Percentiles rank a stretch among this genome's conserved stretches.
phyloP scores from a whole-genome alignment of 2,329 filamentous ascomycete genomes.

The Trichoderma polysporum region DNA sequence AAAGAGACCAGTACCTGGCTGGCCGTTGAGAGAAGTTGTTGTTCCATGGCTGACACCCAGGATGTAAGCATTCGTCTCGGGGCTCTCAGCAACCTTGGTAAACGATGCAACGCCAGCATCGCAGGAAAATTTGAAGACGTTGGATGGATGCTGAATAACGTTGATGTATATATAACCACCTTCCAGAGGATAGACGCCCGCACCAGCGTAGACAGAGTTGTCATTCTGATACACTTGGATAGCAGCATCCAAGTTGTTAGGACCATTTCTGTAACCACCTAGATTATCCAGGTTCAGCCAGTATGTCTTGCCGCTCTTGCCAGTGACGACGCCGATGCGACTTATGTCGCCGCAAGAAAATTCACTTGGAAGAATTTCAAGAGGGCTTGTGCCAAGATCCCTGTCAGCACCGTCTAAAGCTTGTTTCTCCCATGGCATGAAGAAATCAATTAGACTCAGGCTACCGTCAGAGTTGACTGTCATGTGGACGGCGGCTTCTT shows the following conservation, averaged over 20 bases:
- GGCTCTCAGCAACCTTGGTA: conserved; percentile 51
- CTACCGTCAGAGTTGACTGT: conserved; percentile 42
- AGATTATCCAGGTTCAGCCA: conserved; percentile 44
- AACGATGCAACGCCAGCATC: conserved; percentile 52
- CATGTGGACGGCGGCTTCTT: conserved; percentile 48
- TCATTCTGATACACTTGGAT: conserved; percentile 46
- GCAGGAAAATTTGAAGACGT: conserved; percentile 59
- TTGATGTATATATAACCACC: conserved; percentile 52
- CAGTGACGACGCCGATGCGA: conserved; percentile 50
- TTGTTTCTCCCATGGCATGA: conserved; percentile 54
- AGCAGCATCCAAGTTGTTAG: conserved; percentile 40
- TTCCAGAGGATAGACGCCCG: conserved; percentile 49
- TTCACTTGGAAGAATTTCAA: conserved; percentile 42
- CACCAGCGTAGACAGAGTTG: conserved; percentile 48
- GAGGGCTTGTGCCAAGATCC: conserved; percentile 48
- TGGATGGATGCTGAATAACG: conserved; percentile 53
- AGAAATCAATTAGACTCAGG: conserved; percentile 50
- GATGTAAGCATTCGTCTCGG: conserved; percentile 50
- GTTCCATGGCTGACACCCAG: conserved; percentile 59
- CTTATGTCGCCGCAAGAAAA: conserved; percentile 45
- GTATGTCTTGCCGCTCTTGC: conserved; percentile 52
- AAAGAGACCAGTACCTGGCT: conserved; percentile 54
- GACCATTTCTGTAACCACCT: conserved; percentile 41
- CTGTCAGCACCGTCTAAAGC: conserved; percentile 50
- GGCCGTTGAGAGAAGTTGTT: conserved; percentile 53